A percentile compares a stretch with the other conserved stretches of the same genome.
Evolutionary conservation across 1,139 yeast genomes (phyloP).

Genomic region (Kluyveromyces marxianus): DNA sequence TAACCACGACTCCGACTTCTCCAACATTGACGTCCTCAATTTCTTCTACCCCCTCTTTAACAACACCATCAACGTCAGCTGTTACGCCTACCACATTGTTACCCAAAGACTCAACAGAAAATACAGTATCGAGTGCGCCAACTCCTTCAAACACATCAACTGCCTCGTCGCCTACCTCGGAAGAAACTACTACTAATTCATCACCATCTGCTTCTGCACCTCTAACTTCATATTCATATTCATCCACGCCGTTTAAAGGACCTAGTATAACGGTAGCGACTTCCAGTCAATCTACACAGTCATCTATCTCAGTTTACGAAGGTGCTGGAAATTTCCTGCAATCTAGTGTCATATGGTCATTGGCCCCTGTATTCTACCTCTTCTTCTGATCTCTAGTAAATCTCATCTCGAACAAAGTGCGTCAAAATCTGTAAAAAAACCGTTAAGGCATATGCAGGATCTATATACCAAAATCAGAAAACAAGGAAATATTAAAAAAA

Average conservation of each 20-base stretch:
- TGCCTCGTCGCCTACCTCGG: background rate
- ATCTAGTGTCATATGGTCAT: background rate
- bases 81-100: no score
- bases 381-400: background rate
- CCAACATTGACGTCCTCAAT: no score
- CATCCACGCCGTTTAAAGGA: background rate
- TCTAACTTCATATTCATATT: background rate
- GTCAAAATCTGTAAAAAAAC: no score
- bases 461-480: no score
- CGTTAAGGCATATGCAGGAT: no score
- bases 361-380: background rate
- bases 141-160: background rate
- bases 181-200: background rate
- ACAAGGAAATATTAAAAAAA: no score
- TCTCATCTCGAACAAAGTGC: no score
- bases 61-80: no score
- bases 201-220: background rate
- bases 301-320: background rate
- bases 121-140: no score
- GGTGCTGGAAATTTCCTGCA: background rate
- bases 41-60: no score
- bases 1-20: no score
- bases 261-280: background rate
- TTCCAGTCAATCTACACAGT: background rate
- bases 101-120: no score